Evolutionary conservation across 2,329 filamentous ascomycete genomes (phyloP).

Genomic region (Aspergillus terreus): DNA sequence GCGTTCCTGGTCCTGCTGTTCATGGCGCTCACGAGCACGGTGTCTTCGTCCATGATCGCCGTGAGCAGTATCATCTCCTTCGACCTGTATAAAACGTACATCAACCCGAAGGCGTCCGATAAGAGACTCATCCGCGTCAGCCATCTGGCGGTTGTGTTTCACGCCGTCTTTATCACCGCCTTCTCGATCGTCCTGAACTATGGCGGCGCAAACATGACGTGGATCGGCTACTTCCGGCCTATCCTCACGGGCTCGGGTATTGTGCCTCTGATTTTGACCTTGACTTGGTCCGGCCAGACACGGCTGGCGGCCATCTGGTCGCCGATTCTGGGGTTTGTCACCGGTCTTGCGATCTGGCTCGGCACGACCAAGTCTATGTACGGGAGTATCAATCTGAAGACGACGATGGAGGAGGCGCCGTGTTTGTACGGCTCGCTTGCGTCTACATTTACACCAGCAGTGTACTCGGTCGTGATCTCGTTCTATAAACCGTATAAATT

Average conservation of each 20-base stretch:
- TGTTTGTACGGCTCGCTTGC: conserved; percentile 44
- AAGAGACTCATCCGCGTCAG: conserved; percentile 42
- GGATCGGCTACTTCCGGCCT: conserved; percentile 41
- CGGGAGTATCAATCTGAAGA: conserved; percentile 39
- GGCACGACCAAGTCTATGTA: conserved; percentile 38
- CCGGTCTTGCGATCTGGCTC: conserved; percentile 46
- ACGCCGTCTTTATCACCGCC: conserved; percentile 47
- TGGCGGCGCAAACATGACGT: conserved; percentile 49
- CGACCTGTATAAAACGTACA: conserved; percentile 51
- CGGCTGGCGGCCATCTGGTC: conserved; percentile 40
- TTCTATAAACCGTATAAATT: conserved; percentile 37
- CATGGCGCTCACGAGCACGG: conserved; percentile 51
- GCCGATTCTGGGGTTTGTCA: conserved; percentile 39
- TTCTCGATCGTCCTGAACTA: conserved; percentile 48
- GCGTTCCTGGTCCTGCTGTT: conserved; percentile 49
- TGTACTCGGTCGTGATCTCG: conserved; percentile 48
- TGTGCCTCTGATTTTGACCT: conserved; percentile 43
- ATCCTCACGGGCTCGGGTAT: conserved; percentile 44
- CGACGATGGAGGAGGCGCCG: conserved; percentile 40
- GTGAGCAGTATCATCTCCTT: conserved; percentile 50
- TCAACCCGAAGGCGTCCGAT: conserved; percentile 46
- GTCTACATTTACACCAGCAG: conserved; percentile 45
- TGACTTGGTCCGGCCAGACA: conserved; percentile 47
- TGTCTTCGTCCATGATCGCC: conserved; percentile 50
- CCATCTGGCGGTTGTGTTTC: conserved; percentile 47